Base-by-base conservation (phyloP, 208 protist genomes). In the Trypanosoma mega region DNA sequence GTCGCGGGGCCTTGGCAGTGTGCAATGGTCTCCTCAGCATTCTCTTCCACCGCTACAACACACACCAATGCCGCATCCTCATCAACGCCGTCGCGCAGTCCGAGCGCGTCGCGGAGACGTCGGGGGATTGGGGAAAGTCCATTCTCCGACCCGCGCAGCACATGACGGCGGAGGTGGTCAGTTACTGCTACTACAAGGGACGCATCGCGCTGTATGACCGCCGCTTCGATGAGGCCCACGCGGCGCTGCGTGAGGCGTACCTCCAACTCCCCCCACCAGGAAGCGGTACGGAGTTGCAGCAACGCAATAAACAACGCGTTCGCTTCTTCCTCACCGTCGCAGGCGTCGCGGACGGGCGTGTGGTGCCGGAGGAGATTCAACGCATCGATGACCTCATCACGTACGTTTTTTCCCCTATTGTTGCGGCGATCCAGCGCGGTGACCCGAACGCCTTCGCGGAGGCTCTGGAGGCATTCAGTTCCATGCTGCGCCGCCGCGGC, bases 141-240 rank as follows among this genome's bases (percentile, higher is more conserved):
- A 84, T 94, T 62, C 24, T 92, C 16, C 65, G 65, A 29, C 82
- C 87, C 2, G 87, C 84, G 48, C 67, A 78, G 64, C 87, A 94
- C 72, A 94, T 94, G 80, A 84, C 70, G 4, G 82, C 84, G 11
- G 83, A 94, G 65, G 69, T 94, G 18, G 71, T 92, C 12, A 90
- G 62, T 23, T 94, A 88, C 63, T 79, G 71, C 59, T 94, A 94
- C 67, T 87, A 82, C 68, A 78, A 80, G 45, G 87, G 84, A 9
- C 62, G 87, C 21, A 79, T 94, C 52, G 63, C 64, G 57, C 55
- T 94, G 43, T 94, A 92, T 60, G 79, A 90, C 52, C 72, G 75
- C 9, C 63, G 65, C 24, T 68, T 81, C 11, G 68, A 45, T 0
- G 84, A 88, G 27, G 87, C 87, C 1, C 68, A 78, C 56, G 55